phyloP scores from a whole-genome alignment of 2,329 filamentous ascomycete genomes.

The Arthrobotrys conoides region DNA sequence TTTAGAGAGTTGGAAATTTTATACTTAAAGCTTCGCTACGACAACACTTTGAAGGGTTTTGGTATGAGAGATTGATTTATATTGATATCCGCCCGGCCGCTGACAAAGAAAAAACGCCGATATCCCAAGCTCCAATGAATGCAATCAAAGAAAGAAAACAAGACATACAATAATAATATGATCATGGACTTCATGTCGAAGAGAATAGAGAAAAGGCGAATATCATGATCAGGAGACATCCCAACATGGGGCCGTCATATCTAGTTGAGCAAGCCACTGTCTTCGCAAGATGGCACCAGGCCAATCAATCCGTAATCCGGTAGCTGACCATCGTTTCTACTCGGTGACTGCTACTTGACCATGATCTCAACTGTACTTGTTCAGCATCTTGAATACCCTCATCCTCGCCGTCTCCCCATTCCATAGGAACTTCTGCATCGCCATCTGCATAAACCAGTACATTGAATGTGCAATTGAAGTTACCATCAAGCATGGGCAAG shows the following conservation, averaged over 20 bases:
- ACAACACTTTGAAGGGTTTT: conserved; percentile 26
- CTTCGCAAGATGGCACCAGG: not conserved
- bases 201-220: not conserved
- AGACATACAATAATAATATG: conserved; percentile 17
- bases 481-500: conserved; percentile 89
- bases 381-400: conserved; percentile 90
- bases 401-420: conserved; percentile 98
- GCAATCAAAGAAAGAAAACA: conserved; percentile 6
- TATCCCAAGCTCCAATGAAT: conserved; percentile 30
- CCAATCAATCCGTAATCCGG: conserved; percentile 71
- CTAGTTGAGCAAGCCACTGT: not conserved
- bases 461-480: conserved; percentile 89
- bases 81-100: conserved; percentile 6
- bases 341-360: conserved; percentile 93
- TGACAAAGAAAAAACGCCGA: conserved; percentile 22
- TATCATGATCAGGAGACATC: not conserved
- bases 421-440: conserved; percentile 88
- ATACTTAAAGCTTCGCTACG: conserved; percentile 25
- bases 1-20: conserved; percentile 43
- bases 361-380: conserved; percentile 93
- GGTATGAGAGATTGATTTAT: conserved; percentile 8
- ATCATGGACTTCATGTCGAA: not conserved
- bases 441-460: conserved; percentile 97
- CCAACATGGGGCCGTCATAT: not conserved
- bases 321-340: conserved; percentile 98